Percentiles rank a stretch among this genome's conserved stretches.
These are phyloP conservation scores for Amphirosellinia nigrospora DNA, from an alignment of 495 filamentous ascomycete genomes.

Conservation along the genomic window DNA sequence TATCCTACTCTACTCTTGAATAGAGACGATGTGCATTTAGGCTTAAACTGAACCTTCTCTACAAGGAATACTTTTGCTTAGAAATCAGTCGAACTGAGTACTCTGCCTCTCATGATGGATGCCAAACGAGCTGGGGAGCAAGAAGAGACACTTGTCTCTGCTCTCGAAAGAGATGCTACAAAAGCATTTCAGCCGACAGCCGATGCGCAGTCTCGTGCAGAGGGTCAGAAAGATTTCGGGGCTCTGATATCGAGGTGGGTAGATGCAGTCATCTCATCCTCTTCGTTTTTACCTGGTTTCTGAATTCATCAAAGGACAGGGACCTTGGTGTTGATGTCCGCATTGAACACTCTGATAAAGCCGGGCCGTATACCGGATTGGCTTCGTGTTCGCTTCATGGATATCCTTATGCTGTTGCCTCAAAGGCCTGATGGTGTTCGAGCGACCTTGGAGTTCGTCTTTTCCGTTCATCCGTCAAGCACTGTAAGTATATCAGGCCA, in stretches of 20 bases:
- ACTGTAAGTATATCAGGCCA: conserved; percentile 46
- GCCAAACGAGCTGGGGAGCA: conserved; percentile 10
- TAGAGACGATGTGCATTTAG: not conserved
- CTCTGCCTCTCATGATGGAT: conserved; percentile 16
- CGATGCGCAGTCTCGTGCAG: conserved; percentile 35
- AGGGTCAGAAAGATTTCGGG: conserved; percentile 46
- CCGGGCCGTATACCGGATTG: conserved; percentile 51
- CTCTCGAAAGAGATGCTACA: conserved; percentile 43
- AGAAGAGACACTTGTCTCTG: conserved; percentile 31
- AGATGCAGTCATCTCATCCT: not conserved
- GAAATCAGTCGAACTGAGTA: conserved; percentile 1
- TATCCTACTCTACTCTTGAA: not conserved
- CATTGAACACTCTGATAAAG: conserved; percentile 54
- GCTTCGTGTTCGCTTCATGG: conserved; percentile 60
- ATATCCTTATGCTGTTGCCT: conserved; percentile 66
- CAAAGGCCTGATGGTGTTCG: conserved; percentile 70
- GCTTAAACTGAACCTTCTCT: not conserved
- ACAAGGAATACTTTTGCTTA: not conserved
- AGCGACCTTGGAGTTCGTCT: conserved; percentile 73
- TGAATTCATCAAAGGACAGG: conserved; percentile 48
- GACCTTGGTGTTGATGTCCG: conserved; percentile 50
- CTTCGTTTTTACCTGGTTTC: conserved; percentile 27
- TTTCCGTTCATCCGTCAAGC: conserved; percentile 61
- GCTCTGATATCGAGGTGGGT: conserved; percentile 50
- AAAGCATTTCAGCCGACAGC: conserved; percentile 50